These are phyloP conservation scores for Stereocaulon alpinum DNA, from an alignment of 495 filamentous ascomycete genomes.

Conservation along the genomic window DNA sequence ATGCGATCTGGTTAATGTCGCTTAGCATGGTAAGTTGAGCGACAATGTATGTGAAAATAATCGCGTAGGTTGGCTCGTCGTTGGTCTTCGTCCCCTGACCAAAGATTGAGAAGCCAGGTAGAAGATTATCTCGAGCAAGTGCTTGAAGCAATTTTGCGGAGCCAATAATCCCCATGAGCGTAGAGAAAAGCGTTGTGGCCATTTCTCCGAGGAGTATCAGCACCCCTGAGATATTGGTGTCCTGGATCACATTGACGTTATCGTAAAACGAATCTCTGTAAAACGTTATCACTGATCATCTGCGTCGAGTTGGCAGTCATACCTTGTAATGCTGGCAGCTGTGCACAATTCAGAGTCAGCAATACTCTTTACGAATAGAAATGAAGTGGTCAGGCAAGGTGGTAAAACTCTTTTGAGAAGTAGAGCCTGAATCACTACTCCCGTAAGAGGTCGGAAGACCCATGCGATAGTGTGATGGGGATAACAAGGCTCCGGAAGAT, in stretches of 20 bases:
- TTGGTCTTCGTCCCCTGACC: slow-evolving; percentile 61
- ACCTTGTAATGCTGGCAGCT: slow-evolving; percentile 62
- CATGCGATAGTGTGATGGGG: too few species aligned
- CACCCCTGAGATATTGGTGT: slow-evolving; percentile 58
- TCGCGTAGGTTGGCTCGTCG: slow-evolving; percentile 70
- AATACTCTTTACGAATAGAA: too few species aligned
- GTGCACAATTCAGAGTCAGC: too few species aligned
- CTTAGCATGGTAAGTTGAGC: slow-evolving; percentile 75
- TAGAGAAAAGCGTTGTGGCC: slow-evolving; percentile 73
- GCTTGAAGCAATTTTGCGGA: slow-evolving; percentile 84
- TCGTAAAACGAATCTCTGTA: neutral
- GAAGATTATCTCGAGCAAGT: slow-evolving; percentile 66
- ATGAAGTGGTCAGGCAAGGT: too few species aligned
- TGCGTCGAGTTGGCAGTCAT: slow-evolving; percentile 60
- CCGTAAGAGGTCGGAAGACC: too few species aligned
- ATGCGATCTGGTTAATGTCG: slow-evolving; percentile 81
- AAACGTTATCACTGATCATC: neutral
- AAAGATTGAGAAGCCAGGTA: slow-evolving; percentile 67
- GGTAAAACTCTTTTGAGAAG: too few species aligned
- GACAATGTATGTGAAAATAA: slow-evolving; percentile 64
- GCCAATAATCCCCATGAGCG: slow-evolving; percentile 78
- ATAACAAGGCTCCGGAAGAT: too few species aligned
- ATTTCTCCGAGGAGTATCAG: slow-evolving; percentile 74
- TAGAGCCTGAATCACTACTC: too few species aligned
- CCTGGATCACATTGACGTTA: neutral